Evolutionary conservation across 2,329 filamentous ascomycete species (phyloP).

Genomic region (Paracoccidioides brasiliensis): DNA sequence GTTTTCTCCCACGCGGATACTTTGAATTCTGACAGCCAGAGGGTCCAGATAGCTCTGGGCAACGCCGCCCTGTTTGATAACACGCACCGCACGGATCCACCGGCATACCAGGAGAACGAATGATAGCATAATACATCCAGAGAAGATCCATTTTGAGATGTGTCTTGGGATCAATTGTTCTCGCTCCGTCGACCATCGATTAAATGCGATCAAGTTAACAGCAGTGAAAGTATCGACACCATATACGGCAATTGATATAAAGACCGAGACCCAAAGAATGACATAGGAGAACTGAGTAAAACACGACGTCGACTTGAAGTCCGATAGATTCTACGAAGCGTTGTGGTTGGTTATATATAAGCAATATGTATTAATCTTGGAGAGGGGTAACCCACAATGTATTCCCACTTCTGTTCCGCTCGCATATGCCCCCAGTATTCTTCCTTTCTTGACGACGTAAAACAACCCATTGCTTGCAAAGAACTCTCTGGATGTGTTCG

Average conservation of each 20-base stretch:
- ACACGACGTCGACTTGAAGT: conserved; percentile 76
- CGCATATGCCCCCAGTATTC: conserved; percentile 51
- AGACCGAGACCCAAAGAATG: conserved; percentile 68
- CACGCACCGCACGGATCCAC: conserved; percentile 63
- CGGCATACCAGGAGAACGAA: conserved; percentile 71
- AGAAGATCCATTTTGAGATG: conserved; percentile 90
- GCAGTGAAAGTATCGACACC: conserved; percentile 86
- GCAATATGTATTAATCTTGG: background rate
- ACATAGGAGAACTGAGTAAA: conserved; percentile 66
- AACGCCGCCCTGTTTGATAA: conserved; percentile 74
- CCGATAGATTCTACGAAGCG: conserved; percentile 40
- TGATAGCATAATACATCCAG: conserved; percentile 79
- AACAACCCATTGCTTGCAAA: conserved; percentile 49
- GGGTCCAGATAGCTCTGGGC: conserved; percentile 86
- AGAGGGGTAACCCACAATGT: conserved; percentile 52
- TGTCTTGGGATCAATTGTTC: conserved; percentile 62
- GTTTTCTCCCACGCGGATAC: conserved; percentile 54
- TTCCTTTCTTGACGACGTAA: conserved; percentile 41
- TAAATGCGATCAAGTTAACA: conserved; percentile 76
- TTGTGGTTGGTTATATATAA: background rate
- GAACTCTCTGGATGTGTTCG: background rate
- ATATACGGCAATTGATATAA: conserved; percentile 74
- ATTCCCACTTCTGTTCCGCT: conserved; percentile 88
- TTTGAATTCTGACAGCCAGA: conserved; percentile 72
- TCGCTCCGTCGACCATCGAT: conserved; percentile 77